Evolutionary conservation across 2,329 filamentous ascomycete species (phyloP).

Genomic region (Penicillium sp.): DNA sequence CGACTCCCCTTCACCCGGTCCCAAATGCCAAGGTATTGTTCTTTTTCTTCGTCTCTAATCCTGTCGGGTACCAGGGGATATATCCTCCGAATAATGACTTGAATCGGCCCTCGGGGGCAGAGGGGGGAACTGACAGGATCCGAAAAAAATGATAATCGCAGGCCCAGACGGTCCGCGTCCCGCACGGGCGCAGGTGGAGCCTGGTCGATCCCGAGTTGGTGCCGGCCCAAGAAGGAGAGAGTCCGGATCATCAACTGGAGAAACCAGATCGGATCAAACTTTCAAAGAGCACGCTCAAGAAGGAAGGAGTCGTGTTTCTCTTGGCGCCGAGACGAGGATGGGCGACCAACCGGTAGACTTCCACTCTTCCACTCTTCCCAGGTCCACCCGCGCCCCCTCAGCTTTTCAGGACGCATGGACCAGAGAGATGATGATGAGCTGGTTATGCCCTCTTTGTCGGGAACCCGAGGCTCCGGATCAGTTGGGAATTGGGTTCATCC

Average conservation of each 20-base stretch:
- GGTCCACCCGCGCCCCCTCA: neutral
- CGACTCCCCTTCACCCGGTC: neutral
- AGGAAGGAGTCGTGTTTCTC: neutral
- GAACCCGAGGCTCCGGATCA: slow-evolving; percentile 2
- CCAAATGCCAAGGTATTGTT: neutral
- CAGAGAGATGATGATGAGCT: neutral
- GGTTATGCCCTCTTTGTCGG: neutral
- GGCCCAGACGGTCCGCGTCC: slow-evolving; percentile 12
- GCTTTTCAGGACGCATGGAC: neutral
- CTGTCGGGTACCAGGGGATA: neutral
- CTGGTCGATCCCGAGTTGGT: slow-evolving; percentile 7
- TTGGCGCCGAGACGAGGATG: neutral
- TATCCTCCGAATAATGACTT: neutral
- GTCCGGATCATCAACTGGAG: neutral
- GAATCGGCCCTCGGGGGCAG: neutral
- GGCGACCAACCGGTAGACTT: neutral
- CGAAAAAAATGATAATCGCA: neutral
- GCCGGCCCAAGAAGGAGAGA: neutral
- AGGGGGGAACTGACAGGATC: neutral
- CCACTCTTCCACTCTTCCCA: neutral
- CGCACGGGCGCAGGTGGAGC: slow-evolving; percentile 10
- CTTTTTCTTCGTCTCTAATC: neutral
- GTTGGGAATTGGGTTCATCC: neutral
- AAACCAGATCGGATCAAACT: neutral
- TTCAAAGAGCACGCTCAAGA: neutral